phyloP scores from a whole-genome alignment of 495 filamentous ascomycete genomes.

The Ramalina peruviana region DNA sequence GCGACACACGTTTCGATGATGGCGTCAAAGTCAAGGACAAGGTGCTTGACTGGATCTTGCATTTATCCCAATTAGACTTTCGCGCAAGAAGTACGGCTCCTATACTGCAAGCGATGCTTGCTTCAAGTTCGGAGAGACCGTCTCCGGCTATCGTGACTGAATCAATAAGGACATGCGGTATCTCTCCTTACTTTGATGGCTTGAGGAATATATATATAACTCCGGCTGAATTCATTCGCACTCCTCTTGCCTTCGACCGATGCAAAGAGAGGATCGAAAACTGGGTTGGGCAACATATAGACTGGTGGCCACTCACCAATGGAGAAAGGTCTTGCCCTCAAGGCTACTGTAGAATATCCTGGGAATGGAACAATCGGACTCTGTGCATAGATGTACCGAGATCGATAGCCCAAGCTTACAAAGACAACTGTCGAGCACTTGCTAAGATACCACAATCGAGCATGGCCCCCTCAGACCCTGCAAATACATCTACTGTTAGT shows the following conservation, averaged over 20 bases:
- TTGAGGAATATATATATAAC: neutral
- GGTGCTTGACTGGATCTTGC: neutral
- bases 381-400: neutral
- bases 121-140: neutral
- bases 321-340: neutral
- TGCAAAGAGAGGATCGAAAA: neutral
- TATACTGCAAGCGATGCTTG: conserved; percentile 2
- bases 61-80: neutral
- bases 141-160: neutral
- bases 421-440: neutral
- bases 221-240: neutral
- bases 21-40: neutral
- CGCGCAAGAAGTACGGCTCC: neutral
- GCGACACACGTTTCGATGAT: conserved; percentile 3
- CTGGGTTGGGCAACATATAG: neutral
- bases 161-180: neutral
- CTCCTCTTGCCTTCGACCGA: neutral
- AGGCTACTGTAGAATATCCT: neutral
- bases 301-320: neutral
- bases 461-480: neutral
- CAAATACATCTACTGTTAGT: neutral
- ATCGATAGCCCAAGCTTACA: neutral
- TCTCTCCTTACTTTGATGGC: neutral
- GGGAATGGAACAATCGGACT: neutral
- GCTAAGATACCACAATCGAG: neutral